Evolutionary conservation across 176 grass and related monocot genomes (phyloP).

Genomic region (Oryza meridionalis): DNA sequence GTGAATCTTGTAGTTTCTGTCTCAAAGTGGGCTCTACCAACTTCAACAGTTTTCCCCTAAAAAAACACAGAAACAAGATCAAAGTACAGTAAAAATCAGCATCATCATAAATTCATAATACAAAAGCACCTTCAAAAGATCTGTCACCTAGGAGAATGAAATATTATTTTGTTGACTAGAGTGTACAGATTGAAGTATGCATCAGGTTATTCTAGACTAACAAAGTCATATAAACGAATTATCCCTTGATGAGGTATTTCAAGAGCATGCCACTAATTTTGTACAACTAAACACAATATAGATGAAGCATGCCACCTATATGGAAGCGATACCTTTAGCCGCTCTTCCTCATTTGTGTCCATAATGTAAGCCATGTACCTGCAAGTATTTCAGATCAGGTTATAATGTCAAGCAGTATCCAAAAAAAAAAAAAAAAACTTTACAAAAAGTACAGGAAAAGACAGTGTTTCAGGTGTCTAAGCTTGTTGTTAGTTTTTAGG

Average conservation of each 20-base stretch:
- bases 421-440: too few relatives aligned
- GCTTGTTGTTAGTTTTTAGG: neutral
- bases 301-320: neutral
- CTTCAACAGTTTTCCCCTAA: conserved; percentile 86
- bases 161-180: neutral
- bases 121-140: neutral
- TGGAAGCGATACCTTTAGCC: conserved; percentile 62
- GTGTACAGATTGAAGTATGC: neutral
- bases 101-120: neutral
- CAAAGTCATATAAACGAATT: conserved; percentile 4
- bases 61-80: conserved; percentile 38
- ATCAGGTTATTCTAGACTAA: neutral
- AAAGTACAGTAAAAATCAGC: neutral
- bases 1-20: conserved; percentile 90
- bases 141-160: conserved; percentile 7
- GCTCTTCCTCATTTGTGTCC: conserved; percentile 99
- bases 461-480: too few relatives aligned
- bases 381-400: conserved; percentile 34
- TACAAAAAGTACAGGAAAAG: too few relatives aligned
- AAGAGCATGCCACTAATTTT: neutral
- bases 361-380: conserved; percentile 99
- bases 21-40: conserved; percentile 94
- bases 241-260: neutral
- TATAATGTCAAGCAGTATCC: neutral
- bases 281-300: neutral